phyloP scores from a whole-genome alignment of 1,284 basidiomycete species.

The Fomes fomentarius region DNA sequence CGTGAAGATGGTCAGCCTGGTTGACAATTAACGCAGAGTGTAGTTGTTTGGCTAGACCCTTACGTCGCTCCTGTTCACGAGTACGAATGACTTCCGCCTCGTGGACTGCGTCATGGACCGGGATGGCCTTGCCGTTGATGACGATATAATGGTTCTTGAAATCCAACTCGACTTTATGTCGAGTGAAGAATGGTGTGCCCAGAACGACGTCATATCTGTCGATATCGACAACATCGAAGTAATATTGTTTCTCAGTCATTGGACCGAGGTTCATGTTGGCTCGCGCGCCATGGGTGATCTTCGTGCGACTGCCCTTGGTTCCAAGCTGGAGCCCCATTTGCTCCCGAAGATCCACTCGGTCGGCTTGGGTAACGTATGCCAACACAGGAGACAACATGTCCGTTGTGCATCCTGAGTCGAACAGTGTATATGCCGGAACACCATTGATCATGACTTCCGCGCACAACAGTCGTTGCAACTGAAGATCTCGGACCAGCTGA shows the following conservation, averaged over 20 bases:
- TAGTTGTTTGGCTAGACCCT: too few species aligned
- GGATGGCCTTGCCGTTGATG: conserved; percentile 4
- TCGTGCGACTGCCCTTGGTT: conserved; percentile 28
- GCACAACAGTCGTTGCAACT: too few species aligned
- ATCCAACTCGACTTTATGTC: too few species aligned
- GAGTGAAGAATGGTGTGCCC: too few species aligned
- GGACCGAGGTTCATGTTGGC: conserved; percentile 4
- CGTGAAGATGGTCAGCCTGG: too few species aligned
- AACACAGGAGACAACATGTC: conserved; percentile 2
- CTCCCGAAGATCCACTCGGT: too few species aligned
- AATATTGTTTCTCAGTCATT: background rate
- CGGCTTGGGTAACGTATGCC: background rate
- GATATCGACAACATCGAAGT: too few species aligned
- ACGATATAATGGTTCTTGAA: conserved; percentile 25
- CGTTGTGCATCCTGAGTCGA: conserved; percentile 11
- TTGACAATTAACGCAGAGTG: too few species aligned
- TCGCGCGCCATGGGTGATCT: conserved; percentile 26
- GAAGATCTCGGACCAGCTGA: background rate
- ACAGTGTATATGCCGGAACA: background rate
- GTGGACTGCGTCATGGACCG: background rate
- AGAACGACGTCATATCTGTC: too few species aligned
- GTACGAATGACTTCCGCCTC: background rate
- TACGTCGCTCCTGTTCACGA: background rate
- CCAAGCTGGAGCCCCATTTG: conserved; percentile 21
- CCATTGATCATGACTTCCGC: conserved; percentile 11